phyloP scores from a whole-genome alignment of 805 yeast genomes.

The Ogataea neopini region DNA sequence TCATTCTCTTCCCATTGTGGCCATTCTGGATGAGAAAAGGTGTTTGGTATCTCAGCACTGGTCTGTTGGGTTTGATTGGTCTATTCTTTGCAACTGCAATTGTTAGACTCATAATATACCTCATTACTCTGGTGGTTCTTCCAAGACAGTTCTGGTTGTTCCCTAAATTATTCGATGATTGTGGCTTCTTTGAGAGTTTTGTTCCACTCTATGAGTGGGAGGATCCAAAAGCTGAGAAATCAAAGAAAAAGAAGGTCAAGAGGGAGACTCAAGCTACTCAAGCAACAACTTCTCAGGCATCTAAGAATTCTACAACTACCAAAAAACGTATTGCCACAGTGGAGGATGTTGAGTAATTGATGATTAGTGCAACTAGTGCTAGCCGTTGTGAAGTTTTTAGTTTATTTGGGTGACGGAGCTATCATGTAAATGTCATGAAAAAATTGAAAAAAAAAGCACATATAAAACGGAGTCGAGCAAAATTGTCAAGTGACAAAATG shows the following conservation, averaged over 20 bases:
- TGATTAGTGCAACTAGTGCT: too few species aligned
- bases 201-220: slow-evolving; percentile 86
- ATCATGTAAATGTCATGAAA: too few species aligned
- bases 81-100: slow-evolving; percentile 77
- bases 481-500: neutral
- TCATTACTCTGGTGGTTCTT: slow-evolving; percentile 54
- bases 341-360: slow-evolving; percentile 25
- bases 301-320: slow-evolving; percentile 13
- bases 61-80: slow-evolving; percentile 68
- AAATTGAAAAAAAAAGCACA: neutral
- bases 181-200: slow-evolving; percentile 91
- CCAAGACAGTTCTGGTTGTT: slow-evolving; percentile 91
- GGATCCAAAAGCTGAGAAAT: slow-evolving; percentile 32
- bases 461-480: neutral
- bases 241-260: slow-evolving; percentile 13
- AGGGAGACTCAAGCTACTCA: slow-evolving; percentile 1
- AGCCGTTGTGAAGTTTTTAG: too few species aligned
- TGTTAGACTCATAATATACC: slow-evolving; percentile 69
- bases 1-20: slow-evolving; percentile 92
- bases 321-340: slow-evolving; percentile 30
- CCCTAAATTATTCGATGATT: slow-evolving; percentile 94
- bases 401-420: too few species aligned
- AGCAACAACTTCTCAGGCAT: slow-evolving; percentile 12
- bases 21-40: slow-evolving; percentile 85
- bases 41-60: slow-evolving; percentile 88